Base-by-base conservation (phyloP, 768 basidiomycete species). In the Lyophyllum decastes region DNA sequence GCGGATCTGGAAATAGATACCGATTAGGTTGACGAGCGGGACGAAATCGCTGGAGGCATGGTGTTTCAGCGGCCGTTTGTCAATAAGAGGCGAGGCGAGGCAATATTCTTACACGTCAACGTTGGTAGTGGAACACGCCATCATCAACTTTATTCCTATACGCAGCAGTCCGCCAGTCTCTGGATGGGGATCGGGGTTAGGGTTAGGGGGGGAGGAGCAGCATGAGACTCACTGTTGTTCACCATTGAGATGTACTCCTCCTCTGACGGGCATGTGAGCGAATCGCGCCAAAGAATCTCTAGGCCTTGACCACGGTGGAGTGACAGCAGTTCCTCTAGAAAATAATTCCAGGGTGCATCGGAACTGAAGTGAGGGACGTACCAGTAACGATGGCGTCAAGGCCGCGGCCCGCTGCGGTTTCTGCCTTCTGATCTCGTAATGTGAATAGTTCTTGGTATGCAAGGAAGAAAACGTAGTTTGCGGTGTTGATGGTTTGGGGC, bases 211-310 rank as follows among this genome's bases (percentile, higher is more conserved):
- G 41, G 47, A 14, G 33, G 5, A 22, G n/a, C 3, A 25, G 53
- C 24, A 34, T 50, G 35, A 2, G 49, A 68, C 73, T 61, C 66
- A 96, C 96, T 99, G 66, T 95, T 92, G 71, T 95, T 94, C 30
- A 98, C 96, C 96, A 99, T 99, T 3, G 81, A 73, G 35, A 99
- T 81, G 66, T 98, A 99, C 65, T 99, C 92, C 59, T 94, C 90
- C 70, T 99, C 96, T 0, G 90, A 91, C 4, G 96, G 96, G 68
- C 96, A 98, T 41, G 81, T 85, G 19, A 98, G 72, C 5, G 88
- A 89, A 66, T 98, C 96, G 52, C 96, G 79, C 95, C 95, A 99
- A 38, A 95, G 84, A 6, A 99, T 81, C 67, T 98, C 96, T 9
- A 96, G 80, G 0, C 96, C 96, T 70, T 98, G 96, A 0, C 96